Evolutionary conservation across 176 grass and related monocot species (phyloP).

Genomic region (Oryza officinalis): DNA sequence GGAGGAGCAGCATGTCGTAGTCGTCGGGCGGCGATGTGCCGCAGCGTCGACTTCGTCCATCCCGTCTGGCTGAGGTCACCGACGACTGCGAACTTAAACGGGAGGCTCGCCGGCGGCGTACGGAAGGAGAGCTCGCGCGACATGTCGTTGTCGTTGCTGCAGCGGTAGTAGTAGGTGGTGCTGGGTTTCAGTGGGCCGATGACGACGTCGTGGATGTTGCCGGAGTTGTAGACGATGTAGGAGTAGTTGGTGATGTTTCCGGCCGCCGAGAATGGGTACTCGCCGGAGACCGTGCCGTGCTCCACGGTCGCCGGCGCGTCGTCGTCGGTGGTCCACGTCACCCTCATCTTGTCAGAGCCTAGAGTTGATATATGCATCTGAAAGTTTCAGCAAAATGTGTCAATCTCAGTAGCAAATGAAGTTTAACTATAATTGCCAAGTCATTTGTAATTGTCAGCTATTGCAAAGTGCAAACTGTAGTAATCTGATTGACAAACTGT

Average conservation of each 20-base stretch:
- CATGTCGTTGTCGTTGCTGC: constrained; percentile 45
- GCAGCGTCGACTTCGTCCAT: constrained; percentile 62
- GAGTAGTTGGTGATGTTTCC: constrained; percentile 51
- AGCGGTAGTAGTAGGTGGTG: constrained; percentile 83
- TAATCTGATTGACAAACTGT: too few relatives aligned
- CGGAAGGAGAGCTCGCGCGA: constrained; percentile 61
- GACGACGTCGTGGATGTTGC: constrained; percentile 71
- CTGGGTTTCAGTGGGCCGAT: constrained; percentile 58
- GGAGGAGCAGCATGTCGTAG: constrained; percentile 70
- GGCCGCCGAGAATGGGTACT: constrained; percentile 14
- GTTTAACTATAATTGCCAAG: too few relatives aligned
- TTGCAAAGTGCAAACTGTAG: too few relatives aligned
- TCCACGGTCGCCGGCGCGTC: constrained; percentile 41
- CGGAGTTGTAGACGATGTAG: constrained; percentile 68
- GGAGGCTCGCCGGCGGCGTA: constrained; percentile 67
- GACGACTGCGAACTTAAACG: constrained; percentile 58
- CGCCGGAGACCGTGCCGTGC: constrained; percentile 47
- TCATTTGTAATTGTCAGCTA: too few relatives aligned
- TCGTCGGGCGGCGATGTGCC: constrained; percentile 47
- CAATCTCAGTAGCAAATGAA: too few relatives aligned
- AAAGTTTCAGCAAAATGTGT: too few relatives aligned
- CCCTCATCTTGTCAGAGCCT: constrained; percentile 43
- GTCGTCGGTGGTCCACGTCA: constrained; percentile 65
- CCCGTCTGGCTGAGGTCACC: constrained; percentile 73
- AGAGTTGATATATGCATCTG: constrained; percentile 62